Percentiles rank a stretch among this genome's conserved stretches.
Conservation (phyloP, 176 grass and related monocot species). For the Panicum miliaceum region DNA sequence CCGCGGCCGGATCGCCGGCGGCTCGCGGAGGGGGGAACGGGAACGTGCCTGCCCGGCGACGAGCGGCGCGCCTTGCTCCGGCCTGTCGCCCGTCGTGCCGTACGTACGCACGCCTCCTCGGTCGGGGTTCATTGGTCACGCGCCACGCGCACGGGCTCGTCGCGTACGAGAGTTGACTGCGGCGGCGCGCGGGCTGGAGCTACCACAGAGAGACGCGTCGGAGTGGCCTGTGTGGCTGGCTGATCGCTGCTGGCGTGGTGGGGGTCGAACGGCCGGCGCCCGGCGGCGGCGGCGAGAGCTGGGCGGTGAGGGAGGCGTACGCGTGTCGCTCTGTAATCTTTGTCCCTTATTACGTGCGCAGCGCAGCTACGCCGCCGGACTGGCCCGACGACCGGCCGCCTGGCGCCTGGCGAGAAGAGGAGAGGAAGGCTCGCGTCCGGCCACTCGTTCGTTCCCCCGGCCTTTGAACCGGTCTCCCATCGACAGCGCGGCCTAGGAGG, state of each 20-base stretch:
- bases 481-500: not conserved
- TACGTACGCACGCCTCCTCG: too few species aligned
- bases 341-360: not conserved
- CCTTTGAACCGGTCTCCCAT: constrained; percentile 4
- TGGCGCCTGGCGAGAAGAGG: not conserved
- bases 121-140: too few species aligned
- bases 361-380: not conserved
- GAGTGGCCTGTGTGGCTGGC: too few species aligned
- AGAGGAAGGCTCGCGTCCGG: not conserved
- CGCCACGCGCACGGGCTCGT: too few species aligned
- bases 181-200: too few species aligned
- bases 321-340: not conserved
- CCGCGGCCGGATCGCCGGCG: too few species aligned
- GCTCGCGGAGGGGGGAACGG: too few species aligned
- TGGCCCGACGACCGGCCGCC: too few species aligned
- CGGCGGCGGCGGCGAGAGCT: not conserved
- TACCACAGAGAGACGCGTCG: too few species aligned
- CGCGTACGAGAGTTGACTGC: not conserved
- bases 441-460: not conserved
- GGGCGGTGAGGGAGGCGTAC: not conserved
- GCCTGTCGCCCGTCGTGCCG: too few species aligned
- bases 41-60: too few species aligned
- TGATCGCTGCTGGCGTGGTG: not conserved
- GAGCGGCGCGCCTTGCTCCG: too few species aligned
- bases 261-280: not conserved